Evolutionary conservation across 2,329 filamentous ascomycete species (phyloP).

Genomic region (Botrytis squamosa): DNA sequence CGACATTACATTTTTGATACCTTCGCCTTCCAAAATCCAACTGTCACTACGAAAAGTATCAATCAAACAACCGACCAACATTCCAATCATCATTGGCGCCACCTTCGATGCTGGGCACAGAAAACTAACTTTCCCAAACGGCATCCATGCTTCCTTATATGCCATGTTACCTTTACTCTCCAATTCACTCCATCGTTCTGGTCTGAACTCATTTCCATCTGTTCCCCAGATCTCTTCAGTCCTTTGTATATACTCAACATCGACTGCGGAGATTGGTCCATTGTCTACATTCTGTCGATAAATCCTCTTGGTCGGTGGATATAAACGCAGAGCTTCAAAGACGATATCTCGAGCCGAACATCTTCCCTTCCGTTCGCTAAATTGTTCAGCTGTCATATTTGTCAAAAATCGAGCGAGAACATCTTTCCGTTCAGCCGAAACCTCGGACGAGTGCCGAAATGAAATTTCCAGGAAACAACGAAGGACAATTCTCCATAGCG

Average conservation of each 20-base stretch:
- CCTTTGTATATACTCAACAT: conserved; percentile 18
- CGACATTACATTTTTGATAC: not conserved
- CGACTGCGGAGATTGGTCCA: not conserved
- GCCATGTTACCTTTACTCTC: not conserved
- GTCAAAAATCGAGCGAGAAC: not conserved
- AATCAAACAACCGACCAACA: conserved; percentile 14
- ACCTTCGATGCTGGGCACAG: conserved; percentile 8
- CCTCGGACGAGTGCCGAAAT: not conserved
- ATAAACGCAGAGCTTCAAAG: conserved; percentile 16
- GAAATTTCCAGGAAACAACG: conserved; percentile 20
- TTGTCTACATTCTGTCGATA: conserved; percentile 9
- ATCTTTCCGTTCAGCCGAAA: not conserved
- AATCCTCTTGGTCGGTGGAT: conserved; percentile 17
- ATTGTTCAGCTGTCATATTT: not conserved
- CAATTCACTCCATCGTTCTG: conserved; percentile 4
- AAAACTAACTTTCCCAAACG: conserved; percentile 16
- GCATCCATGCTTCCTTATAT: conserved; percentile 17
- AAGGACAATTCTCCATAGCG: conserved; percentile 23
- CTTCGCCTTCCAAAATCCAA: conserved; percentile 5
- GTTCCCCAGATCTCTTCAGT: conserved; percentile 8
- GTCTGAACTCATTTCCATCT: conserved; percentile 8
- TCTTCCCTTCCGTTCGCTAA: not conserved
- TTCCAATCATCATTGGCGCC: conserved; percentile 21
- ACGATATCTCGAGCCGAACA: conserved; percentile 7
- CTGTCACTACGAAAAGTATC: not conserved